These are phyloP conservation scores for Diaporthe eres DNA, from an alignment of 2,329 filamentous ascomycete genomes.

Conservation along the genomic window DNA sequence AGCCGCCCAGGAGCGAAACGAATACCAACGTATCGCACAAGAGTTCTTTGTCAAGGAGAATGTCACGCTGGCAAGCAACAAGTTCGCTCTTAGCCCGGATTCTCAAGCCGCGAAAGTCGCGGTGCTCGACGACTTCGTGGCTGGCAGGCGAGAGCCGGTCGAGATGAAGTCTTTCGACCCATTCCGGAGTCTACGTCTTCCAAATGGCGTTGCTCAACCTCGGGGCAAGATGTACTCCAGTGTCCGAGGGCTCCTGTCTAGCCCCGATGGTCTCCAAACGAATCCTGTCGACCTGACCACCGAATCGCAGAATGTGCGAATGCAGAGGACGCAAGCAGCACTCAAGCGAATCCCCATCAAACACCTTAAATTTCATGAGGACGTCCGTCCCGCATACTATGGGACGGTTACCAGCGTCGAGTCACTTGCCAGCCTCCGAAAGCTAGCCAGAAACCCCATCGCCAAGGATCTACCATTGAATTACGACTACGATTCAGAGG, in stretches of 20 bases:
- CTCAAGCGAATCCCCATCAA: slow-evolving; percentile 74
- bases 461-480: slow-evolving; percentile 71
- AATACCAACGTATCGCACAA: slow-evolving; percentile 81
- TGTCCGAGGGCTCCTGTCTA: slow-evolving; percentile 74
- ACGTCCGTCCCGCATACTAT: slow-evolving; percentile 78
- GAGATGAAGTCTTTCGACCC: slow-evolving; percentile 59
- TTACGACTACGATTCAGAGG: slow-evolving; percentile 90
- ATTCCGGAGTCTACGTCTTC: slow-evolving; percentile 61
- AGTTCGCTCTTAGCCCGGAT: slow-evolving; percentile 70
- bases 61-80: slow-evolving; percentile 76
- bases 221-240: slow-evolving; percentile 65
- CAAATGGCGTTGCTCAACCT: slow-evolving; percentile 49
- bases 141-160: slow-evolving; percentile 62
- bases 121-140: slow-evolving; percentile 67
- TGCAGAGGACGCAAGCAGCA: slow-evolving; percentile 53
- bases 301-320: slow-evolving; percentile 58
- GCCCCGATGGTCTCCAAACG: slow-evolving; percentile 58
- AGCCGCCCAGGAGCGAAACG: slow-evolving; percentile 50
- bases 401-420: slow-evolving; percentile 79
- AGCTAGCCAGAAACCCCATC: slow-evolving; percentile 68
- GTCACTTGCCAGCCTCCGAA: slow-evolving; percentile 62
- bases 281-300: slow-evolving; percentile 54
- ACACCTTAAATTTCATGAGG: slow-evolving; percentile 72
- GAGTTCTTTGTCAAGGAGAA: slow-evolving; percentile 85
- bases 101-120: slow-evolving; percentile 65